These are phyloP conservation scores for Casuarina equisetifolia DNA, from an alignment of 306 rosid genomes.

Conservation along the genomic window DNA sequence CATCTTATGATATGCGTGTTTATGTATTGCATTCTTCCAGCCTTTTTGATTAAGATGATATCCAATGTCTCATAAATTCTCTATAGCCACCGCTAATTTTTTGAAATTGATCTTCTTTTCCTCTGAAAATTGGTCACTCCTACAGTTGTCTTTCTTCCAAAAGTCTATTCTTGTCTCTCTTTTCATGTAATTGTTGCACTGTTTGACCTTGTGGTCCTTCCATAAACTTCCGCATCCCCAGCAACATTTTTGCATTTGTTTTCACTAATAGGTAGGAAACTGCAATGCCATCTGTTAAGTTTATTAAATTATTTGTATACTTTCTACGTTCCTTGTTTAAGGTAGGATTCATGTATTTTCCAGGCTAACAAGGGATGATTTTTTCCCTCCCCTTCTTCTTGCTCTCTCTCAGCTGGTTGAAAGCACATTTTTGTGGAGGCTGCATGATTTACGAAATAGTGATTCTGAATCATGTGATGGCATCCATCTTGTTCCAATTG, in stretches of 20 bases:
- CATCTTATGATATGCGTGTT: background rate
- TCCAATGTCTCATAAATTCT: background rate
- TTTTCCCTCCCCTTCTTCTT: constrained; percentile 3
- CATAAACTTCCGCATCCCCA: background rate
- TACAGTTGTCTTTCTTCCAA: background rate
- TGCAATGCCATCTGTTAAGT: background rate
- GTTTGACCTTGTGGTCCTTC: background rate
- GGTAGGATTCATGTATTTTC: constrained; percentile 7
- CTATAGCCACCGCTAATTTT: background rate
- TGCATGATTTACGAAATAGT: constrained; percentile 68
- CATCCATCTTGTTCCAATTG: constrained; percentile 60
- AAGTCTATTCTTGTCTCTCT: background rate
- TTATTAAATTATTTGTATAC: background rate
- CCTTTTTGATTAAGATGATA: background rate
- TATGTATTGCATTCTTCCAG: background rate
- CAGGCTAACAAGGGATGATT: constrained; percentile 20
- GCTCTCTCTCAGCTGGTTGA: constrained; percentile 68
- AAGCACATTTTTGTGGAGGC: constrained; percentile 66
- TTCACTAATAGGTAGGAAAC: background rate
- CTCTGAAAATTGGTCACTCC: background rate
- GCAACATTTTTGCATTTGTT: background rate
- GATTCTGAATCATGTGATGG: constrained; percentile 63
- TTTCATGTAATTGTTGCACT: background rate
- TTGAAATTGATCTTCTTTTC: background rate
- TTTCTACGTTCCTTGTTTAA: background rate